Percentiles rank a stretch among this genome's conserved stretches.
Conservation (phyloP, 495 filamentous ascomycete genomes). For the Neurospora discreta region DNA sequence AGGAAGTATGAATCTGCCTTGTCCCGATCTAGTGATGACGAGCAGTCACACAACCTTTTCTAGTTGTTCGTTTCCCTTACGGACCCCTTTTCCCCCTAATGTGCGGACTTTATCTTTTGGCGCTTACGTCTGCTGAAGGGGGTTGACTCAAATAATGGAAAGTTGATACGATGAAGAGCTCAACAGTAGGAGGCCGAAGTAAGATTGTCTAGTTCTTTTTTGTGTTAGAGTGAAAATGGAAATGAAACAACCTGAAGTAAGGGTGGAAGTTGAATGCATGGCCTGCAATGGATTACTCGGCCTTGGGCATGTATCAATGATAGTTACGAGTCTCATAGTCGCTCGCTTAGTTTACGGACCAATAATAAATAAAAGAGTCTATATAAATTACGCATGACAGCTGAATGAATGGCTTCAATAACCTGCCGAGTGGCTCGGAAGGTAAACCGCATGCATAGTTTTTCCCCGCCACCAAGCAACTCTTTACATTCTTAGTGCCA, state of each 20-base stretch:
- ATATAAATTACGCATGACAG: background rate
- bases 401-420: background rate
- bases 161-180: background rate
- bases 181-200: background rate
- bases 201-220: constrained; percentile 7
- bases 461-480: too few relatives aligned
- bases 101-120: constrained; percentile 15
- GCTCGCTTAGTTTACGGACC: constrained; percentile 15
- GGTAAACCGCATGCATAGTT: background rate
- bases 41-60: constrained; percentile 13
- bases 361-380: background rate
- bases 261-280: constrained; percentile 17
- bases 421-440: background rate
- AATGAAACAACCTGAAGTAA: background rate
- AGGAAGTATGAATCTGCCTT: constrained; percentile 13
- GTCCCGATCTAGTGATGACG: constrained; percentile 22
- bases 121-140: background rate
- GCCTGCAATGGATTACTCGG: constrained; percentile 19
- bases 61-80: constrained; percentile 5
- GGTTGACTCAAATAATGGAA: background rate
- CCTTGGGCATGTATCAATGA: constrained; percentile 25
- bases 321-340: constrained; percentile 24
- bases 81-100: constrained; percentile 12
- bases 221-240: constrained; percentile 7
- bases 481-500: background rate